Percentiles rank a stretch among this genome's conserved stretches.
Conservation (phyloP, 139 green algal genomes). For the Monoraphidium neglectum region DNA sequence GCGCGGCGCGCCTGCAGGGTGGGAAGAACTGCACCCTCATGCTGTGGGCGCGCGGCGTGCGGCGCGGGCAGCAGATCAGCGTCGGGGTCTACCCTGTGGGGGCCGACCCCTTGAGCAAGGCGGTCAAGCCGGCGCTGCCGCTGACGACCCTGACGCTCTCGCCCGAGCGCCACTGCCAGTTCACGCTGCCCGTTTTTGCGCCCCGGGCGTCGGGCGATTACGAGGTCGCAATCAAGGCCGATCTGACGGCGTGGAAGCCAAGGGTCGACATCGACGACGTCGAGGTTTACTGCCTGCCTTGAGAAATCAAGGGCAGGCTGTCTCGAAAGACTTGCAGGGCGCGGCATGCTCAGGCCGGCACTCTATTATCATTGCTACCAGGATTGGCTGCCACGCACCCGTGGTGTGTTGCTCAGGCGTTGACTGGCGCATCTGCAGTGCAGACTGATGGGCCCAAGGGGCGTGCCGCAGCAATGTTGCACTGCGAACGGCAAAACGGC, state of each 20-base stretch:
- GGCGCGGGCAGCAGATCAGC: neutral
- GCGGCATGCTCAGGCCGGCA: too few species aligned
- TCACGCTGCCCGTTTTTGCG: neutral
- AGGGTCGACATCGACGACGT: slow-evolving; percentile 12
- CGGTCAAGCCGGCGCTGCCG: neutral
- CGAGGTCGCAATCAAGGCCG: neutral
- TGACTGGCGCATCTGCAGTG: too few species aligned
- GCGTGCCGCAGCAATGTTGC: too few species aligned
- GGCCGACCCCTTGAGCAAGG: neutral
- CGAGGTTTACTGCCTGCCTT: slow-evolving; percentile 23
- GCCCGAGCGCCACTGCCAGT: neutral
- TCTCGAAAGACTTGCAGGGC: too few species aligned
- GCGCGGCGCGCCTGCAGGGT: neutral
- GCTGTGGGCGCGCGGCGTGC: neutral
- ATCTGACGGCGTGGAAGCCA: neutral
- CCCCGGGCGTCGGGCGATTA: neutral
- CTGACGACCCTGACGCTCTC: neutral
- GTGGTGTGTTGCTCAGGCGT: too few species aligned
- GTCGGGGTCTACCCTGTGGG: neutral
- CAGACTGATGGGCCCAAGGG: too few species aligned
- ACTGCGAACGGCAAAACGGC: too few species aligned
- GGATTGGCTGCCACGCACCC: too few species aligned
- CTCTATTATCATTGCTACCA: too few species aligned
- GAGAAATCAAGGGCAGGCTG: too few species aligned
- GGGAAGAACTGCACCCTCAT: neutral